Base-by-base conservation (phyloP, 352 stramenopile genomes). In the Phytophthora quininea region DNA sequence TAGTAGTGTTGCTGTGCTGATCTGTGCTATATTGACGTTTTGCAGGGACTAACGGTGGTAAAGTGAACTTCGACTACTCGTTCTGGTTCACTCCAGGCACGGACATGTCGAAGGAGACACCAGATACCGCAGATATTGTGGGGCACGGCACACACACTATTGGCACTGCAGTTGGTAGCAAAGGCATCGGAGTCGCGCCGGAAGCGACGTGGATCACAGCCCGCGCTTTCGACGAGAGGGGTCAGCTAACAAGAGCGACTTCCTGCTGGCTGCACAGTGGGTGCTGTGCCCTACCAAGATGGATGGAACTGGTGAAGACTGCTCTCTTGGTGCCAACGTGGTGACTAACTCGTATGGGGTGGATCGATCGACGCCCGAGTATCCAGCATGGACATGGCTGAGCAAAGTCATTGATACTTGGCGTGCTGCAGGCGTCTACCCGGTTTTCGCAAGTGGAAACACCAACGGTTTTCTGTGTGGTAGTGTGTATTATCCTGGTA, bases 81-180 rank as follows among this genome's bases (percentile, higher is more conserved):
- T 91, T 91, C 46, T 91, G 84, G 84, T 84, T 90, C 50, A 73
- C 77, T 8, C 69, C 73, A 1, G 72, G 69, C 3, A 86, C 84
- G 24, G 71, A 90, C 33, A 62, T 81, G 49, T 73, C 77, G 8
- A 79, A 88, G 54, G 74, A 89, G 52, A 88, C 79, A 15, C 74
- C 82, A 0, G 84, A 92, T 60, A 89, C 79, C 4, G 84, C 82
- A 29, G 84, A 92, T 66, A 40, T 76, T 45, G 84, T 93, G 3
- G 84, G 84, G 3, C 84, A 93, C 67, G 84, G 84, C 10, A 91
- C 82, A 1, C 84, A 92, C 57, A 91, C 80, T 0, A 80, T 92
- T 58, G 84, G 84, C 0, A 89, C 84, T 2, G 80, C 73, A 9
- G 77, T 89, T 1, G 84, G 84, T 7, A 37, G 58, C 0, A 73